Percentiles rank a stretch among this genome's conserved stretches.
phyloP scores from a whole-genome alignment of 2,329 filamentous ascomycete genomes.

The Fusarium newnesense region DNA sequence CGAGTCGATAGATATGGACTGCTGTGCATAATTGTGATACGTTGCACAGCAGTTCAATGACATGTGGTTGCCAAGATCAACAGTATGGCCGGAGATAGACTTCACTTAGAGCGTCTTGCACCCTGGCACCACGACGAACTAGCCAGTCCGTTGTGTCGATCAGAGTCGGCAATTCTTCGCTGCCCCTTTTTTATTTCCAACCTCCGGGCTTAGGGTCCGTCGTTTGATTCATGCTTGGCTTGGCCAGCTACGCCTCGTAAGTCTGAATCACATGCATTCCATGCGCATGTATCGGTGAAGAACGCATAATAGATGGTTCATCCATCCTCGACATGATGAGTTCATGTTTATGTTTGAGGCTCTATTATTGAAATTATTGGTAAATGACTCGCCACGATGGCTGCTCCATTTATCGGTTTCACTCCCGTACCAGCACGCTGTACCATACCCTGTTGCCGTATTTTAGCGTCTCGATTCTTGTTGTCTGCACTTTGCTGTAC shows the following conservation, averaged over 20 bases:
- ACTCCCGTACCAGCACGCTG: slow-evolving; percentile 11
- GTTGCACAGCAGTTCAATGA: slow-evolving; percentile 14
- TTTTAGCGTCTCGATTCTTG: slow-evolving; percentile 28
- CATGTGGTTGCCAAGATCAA: slow-evolving; percentile 25
- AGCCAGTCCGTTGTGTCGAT: slow-evolving; percentile 33
- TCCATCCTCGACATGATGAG: not conserved
- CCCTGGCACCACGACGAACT: slow-evolving; percentile 25
- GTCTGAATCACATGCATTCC: slow-evolving; percentile 31
- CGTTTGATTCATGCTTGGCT: slow-evolving; percentile 21
- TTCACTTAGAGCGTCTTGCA: slow-evolving; percentile 15
- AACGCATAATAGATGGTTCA: not conserved
- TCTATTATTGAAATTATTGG: slow-evolving; percentile 11
- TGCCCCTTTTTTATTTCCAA: slow-evolving; percentile 29
- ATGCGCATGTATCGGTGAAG: not conserved
- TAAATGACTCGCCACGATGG: slow-evolving; percentile 30
- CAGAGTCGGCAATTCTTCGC: slow-evolving; percentile 30
- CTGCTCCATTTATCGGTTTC: slow-evolving; percentile 17
- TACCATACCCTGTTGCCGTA: slow-evolving; percentile 2
- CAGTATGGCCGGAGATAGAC: slow-evolving; percentile 31
- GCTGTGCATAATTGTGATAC: slow-evolving; percentile 16
- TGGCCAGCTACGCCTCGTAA: not conserved
- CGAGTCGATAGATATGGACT: not conserved
- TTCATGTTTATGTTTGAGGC: not conserved
- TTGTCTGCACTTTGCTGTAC: slow-evolving; percentile 24
- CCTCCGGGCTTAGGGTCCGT: not conserved